A percentile compares a stretch with the other conserved stretches of the same genome.
Conservation (phyloP, 164 flowering plant genomes). For the Aristolochia contorta region DNA sequence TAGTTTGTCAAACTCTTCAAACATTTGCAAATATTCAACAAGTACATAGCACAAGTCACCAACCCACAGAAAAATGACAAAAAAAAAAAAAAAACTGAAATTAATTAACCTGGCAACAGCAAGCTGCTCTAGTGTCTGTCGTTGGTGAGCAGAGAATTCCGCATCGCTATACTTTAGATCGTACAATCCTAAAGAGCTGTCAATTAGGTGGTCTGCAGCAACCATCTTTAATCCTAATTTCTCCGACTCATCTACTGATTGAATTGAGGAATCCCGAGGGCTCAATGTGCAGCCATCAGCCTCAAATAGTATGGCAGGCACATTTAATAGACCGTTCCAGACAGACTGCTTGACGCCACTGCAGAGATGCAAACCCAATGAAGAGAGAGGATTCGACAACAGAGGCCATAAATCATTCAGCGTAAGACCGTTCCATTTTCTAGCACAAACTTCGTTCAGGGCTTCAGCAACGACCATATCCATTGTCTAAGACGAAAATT, state of each 20-base stretch:
- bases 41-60: neutral
- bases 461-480: slow-evolving; percentile 58
- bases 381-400: slow-evolving; percentile 24
- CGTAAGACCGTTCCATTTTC: slow-evolving; percentile 35
- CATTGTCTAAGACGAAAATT: slow-evolving; percentile 24
- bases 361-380: slow-evolving; percentile 35
- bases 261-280: slow-evolving; percentile 19
- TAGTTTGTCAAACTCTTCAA: too few relatives aligned
- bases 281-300: neutral
- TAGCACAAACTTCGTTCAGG: slow-evolving; percentile 62
- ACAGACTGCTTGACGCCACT: slow-evolving; percentile 34
- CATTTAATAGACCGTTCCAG: slow-evolving; percentile 32
- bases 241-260: slow-evolving; percentile 43
- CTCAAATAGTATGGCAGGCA: slow-evolving; percentile 43
- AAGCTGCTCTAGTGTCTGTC: slow-evolving; percentile 51
- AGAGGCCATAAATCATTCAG: slow-evolving; percentile 40
- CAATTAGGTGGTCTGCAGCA: slow-evolving; percentile 53
- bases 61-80: neutral
- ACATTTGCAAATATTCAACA: neutral
- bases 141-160: slow-evolving; percentile 30
- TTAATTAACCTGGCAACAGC: slow-evolving; percentile 39
- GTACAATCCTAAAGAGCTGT: slow-evolving; percentile 61
- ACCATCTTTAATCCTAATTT: slow-evolving; percentile 30
- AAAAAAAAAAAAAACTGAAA: neutral
- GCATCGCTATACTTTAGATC: slow-evolving; percentile 41